Conservation (phyloP, 345 rosid genomes). For the Arabis hirsuta region DNA sequence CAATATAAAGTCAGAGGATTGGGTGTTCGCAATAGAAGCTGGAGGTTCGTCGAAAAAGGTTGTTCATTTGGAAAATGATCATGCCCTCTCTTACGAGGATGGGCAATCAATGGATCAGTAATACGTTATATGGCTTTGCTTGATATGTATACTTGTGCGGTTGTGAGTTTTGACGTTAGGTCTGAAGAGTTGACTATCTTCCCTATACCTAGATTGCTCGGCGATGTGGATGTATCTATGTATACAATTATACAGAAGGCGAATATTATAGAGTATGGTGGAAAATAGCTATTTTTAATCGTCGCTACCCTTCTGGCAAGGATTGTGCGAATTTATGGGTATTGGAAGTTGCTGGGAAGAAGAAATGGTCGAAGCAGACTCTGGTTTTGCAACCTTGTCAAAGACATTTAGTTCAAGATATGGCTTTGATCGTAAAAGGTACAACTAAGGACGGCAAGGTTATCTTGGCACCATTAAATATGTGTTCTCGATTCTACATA, state of each 20-base stretch:
- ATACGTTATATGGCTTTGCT: constrained; percentile 3
- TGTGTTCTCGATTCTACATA: constrained; percentile 12
- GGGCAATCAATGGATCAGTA: constrained; percentile 8
- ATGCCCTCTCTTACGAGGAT: neutral
- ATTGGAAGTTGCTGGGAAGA: neutral
- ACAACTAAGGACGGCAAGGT: constrained; percentile 25
- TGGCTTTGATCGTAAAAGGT: neutral
- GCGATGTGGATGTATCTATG: neutral
- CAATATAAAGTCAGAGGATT: neutral
- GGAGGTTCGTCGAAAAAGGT: constrained; percentile 28
- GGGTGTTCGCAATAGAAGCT: constrained; percentile 13
- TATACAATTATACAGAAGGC: neutral
- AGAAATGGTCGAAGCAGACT: neutral
- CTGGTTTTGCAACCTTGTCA: constrained; percentile 23
- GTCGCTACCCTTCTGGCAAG: too few species aligned
- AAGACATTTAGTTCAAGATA: constrained; percentile 16
- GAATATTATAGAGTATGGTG: constrained; percentile 19
- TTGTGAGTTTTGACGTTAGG: constrained; percentile 17
- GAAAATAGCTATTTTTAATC: neutral
- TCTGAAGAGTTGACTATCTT: constrained; percentile 24
- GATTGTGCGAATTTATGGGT: neutral
- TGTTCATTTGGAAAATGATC: neutral
- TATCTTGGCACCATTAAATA: constrained; percentile 9
- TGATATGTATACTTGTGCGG: neutral
- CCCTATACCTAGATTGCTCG: neutral